Percentiles rank a stretch among this genome's conserved stretches.
Conservation (phyloP, 768 basidiomycete genomes). For the Pisolithus sp. region DNA sequence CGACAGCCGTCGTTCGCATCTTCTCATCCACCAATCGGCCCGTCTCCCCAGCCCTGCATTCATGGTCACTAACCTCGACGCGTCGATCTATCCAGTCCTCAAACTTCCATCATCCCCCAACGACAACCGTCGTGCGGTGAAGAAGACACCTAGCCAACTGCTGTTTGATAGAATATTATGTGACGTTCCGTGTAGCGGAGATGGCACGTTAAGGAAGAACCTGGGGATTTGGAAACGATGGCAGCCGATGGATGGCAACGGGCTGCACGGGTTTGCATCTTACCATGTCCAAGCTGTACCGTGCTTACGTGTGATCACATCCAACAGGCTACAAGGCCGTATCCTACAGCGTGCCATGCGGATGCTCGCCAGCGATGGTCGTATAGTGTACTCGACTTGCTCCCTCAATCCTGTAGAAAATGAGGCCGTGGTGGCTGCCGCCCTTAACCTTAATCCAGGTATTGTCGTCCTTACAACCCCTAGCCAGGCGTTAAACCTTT, state of each 20-base stretch:
- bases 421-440: slow-evolving; percentile 89
- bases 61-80: slow-evolving; percentile 95
- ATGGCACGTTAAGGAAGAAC: slow-evolving; percentile 95
- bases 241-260: slow-evolving; percentile 85
- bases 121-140: slow-evolving; percentile 26
- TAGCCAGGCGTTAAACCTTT: neutral
- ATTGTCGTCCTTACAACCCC: neutral
- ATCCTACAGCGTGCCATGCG: slow-evolving; percentile 92
- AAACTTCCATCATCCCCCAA: slow-evolving; percentile 31
- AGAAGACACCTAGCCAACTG: slow-evolving; percentile 44
- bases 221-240: slow-evolving; percentile 91
- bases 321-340: slow-evolving; percentile 68
- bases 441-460: slow-evolving; percentile 69
- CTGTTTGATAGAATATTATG: slow-evolving; percentile 91
- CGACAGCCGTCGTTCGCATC: slow-evolving; percentile 88
- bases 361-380: slow-evolving; percentile 71
- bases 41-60: slow-evolving; percentile 86
- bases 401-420: slow-evolving; percentile 97
- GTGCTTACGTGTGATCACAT: slow-evolving; percentile 2
- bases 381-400: slow-evolving; percentile 96
- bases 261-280: slow-evolving; percentile 68
- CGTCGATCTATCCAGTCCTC: slow-evolving; percentile 74
- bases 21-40: slow-evolving; percentile 96
- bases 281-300: neutral
- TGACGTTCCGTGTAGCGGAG: slow-evolving; percentile 97